Conservation (phyloP, 2,329 filamentous ascomycete species). For the Didymella arachidicola region DNA sequence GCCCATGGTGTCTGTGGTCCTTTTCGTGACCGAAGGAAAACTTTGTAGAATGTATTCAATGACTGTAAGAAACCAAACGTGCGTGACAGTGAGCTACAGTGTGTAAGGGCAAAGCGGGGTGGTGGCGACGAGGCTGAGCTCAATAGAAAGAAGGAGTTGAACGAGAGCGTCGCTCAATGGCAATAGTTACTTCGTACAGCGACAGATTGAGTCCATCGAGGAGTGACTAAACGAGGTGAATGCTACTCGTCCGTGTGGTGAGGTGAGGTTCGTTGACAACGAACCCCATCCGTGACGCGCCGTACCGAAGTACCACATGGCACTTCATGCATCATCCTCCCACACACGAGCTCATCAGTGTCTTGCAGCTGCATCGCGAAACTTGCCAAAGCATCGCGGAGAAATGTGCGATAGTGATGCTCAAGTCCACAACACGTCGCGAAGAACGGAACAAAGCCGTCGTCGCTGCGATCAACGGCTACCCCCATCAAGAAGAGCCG, state of each 20-base stretch:
- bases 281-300: not conserved
- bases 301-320: conserved; percentile 5
- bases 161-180: no score
- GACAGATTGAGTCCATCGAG: not conserved
- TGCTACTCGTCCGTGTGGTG: conserved; percentile 10
- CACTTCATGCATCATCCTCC: not conserved
- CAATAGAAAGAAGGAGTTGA: no score
- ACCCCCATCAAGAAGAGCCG: not conserved
- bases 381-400: not conserved
- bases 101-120: not conserved
- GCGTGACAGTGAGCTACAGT: not conserved
- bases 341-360: not conserved
- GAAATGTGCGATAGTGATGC: not conserved
- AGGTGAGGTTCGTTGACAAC: conserved; percentile 11
- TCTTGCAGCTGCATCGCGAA: not conserved
- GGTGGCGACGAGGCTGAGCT: not conserved
- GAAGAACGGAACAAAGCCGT: not conserved
- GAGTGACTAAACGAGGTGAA: not conserved
- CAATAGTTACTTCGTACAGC: not conserved
- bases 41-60: not conserved
- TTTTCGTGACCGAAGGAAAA: not conserved
- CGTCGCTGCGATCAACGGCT: not conserved
- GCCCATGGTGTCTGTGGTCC: not conserved
- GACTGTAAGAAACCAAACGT: not conserved
- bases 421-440: not conserved